Percentiles rank a stretch among this genome's conserved stretches.
Evolutionary conservation across 805 yeast genomes (phyloP).

Genomic region (Myxozyma mucilagina): DNA sequence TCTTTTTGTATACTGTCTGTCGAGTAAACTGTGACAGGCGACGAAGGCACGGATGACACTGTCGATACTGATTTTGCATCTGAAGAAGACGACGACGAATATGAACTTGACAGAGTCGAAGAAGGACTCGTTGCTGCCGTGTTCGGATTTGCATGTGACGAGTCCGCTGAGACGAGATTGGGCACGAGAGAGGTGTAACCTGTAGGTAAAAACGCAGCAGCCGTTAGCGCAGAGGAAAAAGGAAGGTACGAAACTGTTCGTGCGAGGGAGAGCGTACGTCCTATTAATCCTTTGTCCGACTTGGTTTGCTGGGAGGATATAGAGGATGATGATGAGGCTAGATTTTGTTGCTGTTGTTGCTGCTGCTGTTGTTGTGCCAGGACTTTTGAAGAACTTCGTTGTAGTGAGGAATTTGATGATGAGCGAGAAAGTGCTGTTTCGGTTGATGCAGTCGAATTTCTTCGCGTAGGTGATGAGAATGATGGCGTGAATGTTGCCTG

Average conservation of each 20-base stretch:
- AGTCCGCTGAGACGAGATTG: not conserved
- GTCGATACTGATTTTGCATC: not conserved
- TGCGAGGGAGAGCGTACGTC: constrained; percentile 18
- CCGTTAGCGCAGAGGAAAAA: constrained; percentile 20
- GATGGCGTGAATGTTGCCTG: constrained; percentile 9
- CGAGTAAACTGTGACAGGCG: constrained; percentile 6
- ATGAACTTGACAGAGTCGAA: constrained; percentile 5
- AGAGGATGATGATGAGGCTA: not conserved
- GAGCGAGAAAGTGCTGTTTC: constrained; percentile 8
- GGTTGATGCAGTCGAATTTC: constrained; percentile 2
- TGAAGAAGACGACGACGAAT: constrained; percentile 1
- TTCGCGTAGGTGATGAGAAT: constrained; percentile 14
- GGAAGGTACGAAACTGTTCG: constrained; percentile 23
- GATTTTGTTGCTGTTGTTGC: constrained; percentile 4
- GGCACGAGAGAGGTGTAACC: not conserved
- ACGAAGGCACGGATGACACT: constrained; percentile 3
- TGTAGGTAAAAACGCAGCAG: constrained; percentile 6
- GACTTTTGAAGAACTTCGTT: not conserved
- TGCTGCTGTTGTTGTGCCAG: constrained; percentile 14
- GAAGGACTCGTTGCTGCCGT: constrained; percentile 10
- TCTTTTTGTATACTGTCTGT: too few species aligned
- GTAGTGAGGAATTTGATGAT: constrained; percentile 1
- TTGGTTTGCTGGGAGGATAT: not conserved
- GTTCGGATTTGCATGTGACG: not conserved
- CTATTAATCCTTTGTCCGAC: not conserved